Percentiles rank a stretch among this genome's conserved stretches.
Evolutionary conservation across 192 early-diverging fungal genomes (phyloP).

Genomic region (Cetraspora pellucida): DNA sequence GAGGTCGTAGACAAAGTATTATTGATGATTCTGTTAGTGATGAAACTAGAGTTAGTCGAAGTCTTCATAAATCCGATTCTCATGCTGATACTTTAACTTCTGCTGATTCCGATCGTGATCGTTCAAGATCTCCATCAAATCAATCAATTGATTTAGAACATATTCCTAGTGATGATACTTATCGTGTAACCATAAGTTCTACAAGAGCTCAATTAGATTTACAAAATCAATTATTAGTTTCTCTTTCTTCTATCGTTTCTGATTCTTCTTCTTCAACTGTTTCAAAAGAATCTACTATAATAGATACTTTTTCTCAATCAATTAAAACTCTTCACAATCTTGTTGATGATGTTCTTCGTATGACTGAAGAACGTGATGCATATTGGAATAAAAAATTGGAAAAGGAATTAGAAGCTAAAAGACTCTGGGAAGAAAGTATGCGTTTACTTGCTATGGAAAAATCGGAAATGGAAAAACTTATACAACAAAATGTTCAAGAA

Average conservation of each 20-base stretch:
- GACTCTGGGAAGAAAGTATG: conserved; percentile 53
- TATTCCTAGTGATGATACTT: conserved; percentile 51
- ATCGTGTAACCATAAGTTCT: conserved; percentile 50
- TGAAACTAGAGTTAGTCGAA: background rate
- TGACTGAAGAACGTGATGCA: conserved; percentile 48
- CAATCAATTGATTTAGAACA: conserved; percentile 22
- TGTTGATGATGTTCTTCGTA: conserved; percentile 38
- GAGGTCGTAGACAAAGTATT: background rate
- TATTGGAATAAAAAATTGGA: conserved; percentile 50
- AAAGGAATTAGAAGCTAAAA: conserved; percentile 50
- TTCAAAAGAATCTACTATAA: background rate
- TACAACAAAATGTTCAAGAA: conserved; percentile 42
- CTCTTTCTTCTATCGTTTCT: conserved; percentile 39
- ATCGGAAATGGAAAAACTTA: conserved; percentile 48
- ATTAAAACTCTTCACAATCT: conserved; percentile 6
- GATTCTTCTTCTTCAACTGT: background rate
- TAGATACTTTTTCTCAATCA: conserved; percentile 28
- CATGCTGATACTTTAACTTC: background rate
- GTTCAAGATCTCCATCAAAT: conserved; percentile 27
- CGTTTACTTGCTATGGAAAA: conserved; percentile 47
- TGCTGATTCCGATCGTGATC: background rate
- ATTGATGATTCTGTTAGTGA: conserved; percentile 21
- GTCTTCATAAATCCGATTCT: background rate
- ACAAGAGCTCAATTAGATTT: conserved; percentile 62
- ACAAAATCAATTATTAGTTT: conserved; percentile 59